Evolutionary conservation across 2,329 filamentous ascomycete species (phyloP), one percentile per base, ranked within the genome.

Genomic region (Salinomyces thailandicus): DNA sequence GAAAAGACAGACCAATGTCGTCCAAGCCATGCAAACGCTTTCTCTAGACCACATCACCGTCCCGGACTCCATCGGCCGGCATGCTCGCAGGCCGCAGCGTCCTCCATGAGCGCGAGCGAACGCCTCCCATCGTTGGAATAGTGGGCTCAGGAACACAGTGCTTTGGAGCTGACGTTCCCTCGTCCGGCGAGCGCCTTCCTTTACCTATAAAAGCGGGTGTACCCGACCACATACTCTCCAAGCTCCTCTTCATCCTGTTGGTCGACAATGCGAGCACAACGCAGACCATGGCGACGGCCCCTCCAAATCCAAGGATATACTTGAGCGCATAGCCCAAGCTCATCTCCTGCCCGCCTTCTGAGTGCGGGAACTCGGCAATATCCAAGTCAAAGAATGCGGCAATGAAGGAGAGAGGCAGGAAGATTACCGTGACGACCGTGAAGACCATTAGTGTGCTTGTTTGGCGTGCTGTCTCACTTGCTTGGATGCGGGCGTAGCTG

Each of bases 401-500:
- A 39, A 75, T 72, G 52, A 75, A 75, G 1, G 64, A 68, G 3
- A 74, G 44, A 0, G 72, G 71, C 0, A 74, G 55, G 51, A 75
- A 75, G 17, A 75, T 62, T 39, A 74, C 73, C 0, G 72, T 75
- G 2, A 74, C 71, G 31, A 75, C 68, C 3, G 72, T 75, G 48
- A 75, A 75, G 5, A 75, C 67, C 66, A 75, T 70, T 42, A 75
- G 68, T 0, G 69, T 73, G 38, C 70, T 70, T 2, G 61, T 68
- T 57, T 79, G 66, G 5, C 69, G 63, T 1, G 74, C 72, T 0
- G 76, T 77, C 1, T 72, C 71, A 2, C 72, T 67, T 0, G 77
- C 76, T 53, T 79, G 75, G 33, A 79, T 72, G 13, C 71, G 62
- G 0, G 71, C 68, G 35, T 72, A 79, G 2, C 75, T 69, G 1